These are phyloP conservation scores for Luffa acutangula DNA, from an alignment of 306 rosid genomes.

Conservation along the genomic window DNA sequence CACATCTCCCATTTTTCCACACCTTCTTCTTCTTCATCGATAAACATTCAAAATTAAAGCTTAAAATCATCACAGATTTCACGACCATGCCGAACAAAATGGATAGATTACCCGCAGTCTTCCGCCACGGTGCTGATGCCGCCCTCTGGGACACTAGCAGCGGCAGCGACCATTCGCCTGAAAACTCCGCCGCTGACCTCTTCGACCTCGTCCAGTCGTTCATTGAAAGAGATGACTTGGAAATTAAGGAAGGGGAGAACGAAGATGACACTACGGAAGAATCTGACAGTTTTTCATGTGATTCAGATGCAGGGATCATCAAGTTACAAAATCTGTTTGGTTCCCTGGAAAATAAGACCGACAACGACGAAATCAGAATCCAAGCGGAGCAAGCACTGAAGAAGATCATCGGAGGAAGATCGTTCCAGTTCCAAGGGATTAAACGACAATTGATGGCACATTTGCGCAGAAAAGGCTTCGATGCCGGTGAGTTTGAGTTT, in stretches of 20 bases:
- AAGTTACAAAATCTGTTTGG: slow-evolving; percentile 24
- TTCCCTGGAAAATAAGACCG: slow-evolving; percentile 5
- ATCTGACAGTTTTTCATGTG: slow-evolving; percentile 15
- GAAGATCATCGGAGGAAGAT: slow-evolving; percentile 11
- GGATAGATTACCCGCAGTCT: slow-evolving; percentile 54
- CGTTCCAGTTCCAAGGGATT: slow-evolving; percentile 23
- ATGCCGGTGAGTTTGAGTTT: slow-evolving; percentile 51
- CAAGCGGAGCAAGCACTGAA: slow-evolving; percentile 31
- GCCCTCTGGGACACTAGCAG: slow-evolving; percentile 62
- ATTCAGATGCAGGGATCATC: slow-evolving; percentile 24
- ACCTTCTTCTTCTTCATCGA: neutral
- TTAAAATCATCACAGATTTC: neutral
- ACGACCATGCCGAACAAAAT: slow-evolving; percentile 37
- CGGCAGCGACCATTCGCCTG: slow-evolving; percentile 78
- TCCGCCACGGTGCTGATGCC: slow-evolving; percentile 38
- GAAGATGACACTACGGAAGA: slow-evolving; percentile 12
- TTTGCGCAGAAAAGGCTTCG: slow-evolving; percentile 56
- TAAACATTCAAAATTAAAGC: too few species aligned
- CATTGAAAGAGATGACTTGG: slow-evolving; percentile 31
- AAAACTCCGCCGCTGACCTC: slow-evolving; percentile 34
- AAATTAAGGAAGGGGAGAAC: neutral
- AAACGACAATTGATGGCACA: slow-evolving; percentile 58
- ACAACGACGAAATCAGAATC: slow-evolving; percentile 19
- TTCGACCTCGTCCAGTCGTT: slow-evolving; percentile 71
- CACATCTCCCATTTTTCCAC: slow-evolving; percentile 13